These are phyloP conservation scores for Lecanicillium sp. DNA, from an alignment of 2,329 filamentous ascomycete species.

Conservation along the genomic window DNA sequence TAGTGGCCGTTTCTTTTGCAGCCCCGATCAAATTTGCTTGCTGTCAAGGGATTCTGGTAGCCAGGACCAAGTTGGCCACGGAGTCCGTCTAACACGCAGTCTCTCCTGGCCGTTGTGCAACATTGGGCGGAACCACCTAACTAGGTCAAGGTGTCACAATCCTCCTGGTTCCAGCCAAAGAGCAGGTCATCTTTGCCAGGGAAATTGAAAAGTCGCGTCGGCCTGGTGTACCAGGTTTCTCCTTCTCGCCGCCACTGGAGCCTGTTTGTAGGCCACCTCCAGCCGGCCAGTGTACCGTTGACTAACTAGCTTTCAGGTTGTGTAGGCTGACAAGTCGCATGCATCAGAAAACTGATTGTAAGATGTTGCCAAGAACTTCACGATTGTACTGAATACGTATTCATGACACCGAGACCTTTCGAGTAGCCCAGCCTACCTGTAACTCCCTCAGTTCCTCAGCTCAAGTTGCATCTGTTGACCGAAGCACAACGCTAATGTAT, in stretches of 20 bases:
- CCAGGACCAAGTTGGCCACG: no score
- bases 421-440: not conserved
- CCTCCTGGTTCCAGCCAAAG: no score
- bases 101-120: no score
- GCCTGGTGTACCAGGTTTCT: not conserved
- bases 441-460: not conserved
- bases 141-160: no score
- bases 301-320: not conserved
- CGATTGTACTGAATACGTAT: not conserved
- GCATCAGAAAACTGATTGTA: not conserved
- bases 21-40: no score
- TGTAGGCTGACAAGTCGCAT: not conserved
- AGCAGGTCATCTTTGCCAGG: no score
- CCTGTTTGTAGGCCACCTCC: not conserved
- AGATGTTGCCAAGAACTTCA: not conserved
- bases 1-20: no score
- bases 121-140: no score
- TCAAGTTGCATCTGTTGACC: constrained; percentile 8
- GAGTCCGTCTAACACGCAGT: no score
- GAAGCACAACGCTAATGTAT: not conserved
- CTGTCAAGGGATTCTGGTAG: no score
- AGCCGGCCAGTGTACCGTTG: not conserved
- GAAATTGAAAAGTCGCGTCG: no score
- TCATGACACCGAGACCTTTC: not conserved
- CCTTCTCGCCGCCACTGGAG: not conserved